Evolutionary conservation across 1,284 basidiomycete genomes (phyloP), one percentile per base, ranked within the genome.

Genomic region (Psilocybe mexicana): DNA sequence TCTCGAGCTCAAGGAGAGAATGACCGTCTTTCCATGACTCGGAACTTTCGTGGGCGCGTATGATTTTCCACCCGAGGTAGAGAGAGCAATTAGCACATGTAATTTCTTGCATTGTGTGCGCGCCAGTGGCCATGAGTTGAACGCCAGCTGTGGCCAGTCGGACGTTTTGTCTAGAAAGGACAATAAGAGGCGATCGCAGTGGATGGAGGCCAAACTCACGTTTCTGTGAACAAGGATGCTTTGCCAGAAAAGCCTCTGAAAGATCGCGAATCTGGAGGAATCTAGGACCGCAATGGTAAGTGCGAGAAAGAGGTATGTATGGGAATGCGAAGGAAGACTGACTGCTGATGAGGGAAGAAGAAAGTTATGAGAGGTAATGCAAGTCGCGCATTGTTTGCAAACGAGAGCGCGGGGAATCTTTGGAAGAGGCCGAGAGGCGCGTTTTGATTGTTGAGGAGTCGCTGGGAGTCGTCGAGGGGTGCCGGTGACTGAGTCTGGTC

Each of bases 1-100:
- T 69, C 62, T 81, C 81, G 24, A 86, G 75, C 69, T 87, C 85
- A 30, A 87, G 75, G 38, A 86, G 71, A 65, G 71, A 82, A 52
- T 76, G 69, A 7, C 81, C 81, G 64, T 85, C 84, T 69, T 87
- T 87, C 85, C 85, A 87, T 46, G 75, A 74, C 70, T 87, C 85
- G 3, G 81, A 71, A 45, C 67, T 66, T 59, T 86, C 83, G 65
- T 82, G 79, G 2, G 84, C 85, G 49, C 79, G 79, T 6, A 83
- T 72, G 56, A 87, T 84, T 67, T 81, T 80, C 81, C 82, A 86
- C n/a, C 85, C 85, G 42, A 87, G 74, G 64, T 82, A 83, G 18
- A 74, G 61, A 28, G 73, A 70, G 65, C 84, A 86, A 4, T 70
- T 69, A 11, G 71, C 67, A 67, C 84, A 86, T 25, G 73, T 72